Base-by-base conservation (phyloP, 352 stramenopile genomes). In the Phytophthora tentaculata region DNA sequence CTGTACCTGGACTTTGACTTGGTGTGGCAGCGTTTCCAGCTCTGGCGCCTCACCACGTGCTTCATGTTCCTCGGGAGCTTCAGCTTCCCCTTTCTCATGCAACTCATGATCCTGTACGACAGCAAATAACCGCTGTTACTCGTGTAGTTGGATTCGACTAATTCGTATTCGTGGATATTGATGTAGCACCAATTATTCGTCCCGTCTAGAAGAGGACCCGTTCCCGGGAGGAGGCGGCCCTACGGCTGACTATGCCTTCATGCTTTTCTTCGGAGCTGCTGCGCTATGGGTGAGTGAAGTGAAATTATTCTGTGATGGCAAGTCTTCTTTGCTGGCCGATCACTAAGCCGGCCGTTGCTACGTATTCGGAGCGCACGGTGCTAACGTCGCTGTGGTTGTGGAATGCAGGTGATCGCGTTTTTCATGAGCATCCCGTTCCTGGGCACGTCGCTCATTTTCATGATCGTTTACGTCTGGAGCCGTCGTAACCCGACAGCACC, bases 381-480 rank as follows among this genome's bases (percentile, higher is more conserved):
- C 28, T 69, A 37, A 64, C 24, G 64, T 58, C 13, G 28, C 45
- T 61, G 47, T 44, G 19, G 28, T 50, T 62, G 37, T 73, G 20
- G 6, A 49, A 17, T 48, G 8, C 61, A 96, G 86, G 72, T 96
- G 49, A 66, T 96, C 28, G 87, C 78, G 32, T 93, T 93, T 66
- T 89, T 96, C 68, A 92, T 96, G 82, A 77, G 69, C 20, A 74
- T 96, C 14, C 83, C 83, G 37, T 97, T 97, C 74, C 71, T 96
- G 12, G 89, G 88, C 51, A 80, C 82, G 41, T 88, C 90, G 37
- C 79, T 97, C 26, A 94, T 96, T 72, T 96, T 97, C 58, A 96
- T 94, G 83, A 95, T 96, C 59, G 81, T 96, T 28, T 97, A 97
- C 77, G 80, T 97, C 47, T 97, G 90, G 90, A 97, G 90, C 67